Conservation (phyloP, 371 early-diverging fungal genomes). For the Vavraia culicis region DNA sequence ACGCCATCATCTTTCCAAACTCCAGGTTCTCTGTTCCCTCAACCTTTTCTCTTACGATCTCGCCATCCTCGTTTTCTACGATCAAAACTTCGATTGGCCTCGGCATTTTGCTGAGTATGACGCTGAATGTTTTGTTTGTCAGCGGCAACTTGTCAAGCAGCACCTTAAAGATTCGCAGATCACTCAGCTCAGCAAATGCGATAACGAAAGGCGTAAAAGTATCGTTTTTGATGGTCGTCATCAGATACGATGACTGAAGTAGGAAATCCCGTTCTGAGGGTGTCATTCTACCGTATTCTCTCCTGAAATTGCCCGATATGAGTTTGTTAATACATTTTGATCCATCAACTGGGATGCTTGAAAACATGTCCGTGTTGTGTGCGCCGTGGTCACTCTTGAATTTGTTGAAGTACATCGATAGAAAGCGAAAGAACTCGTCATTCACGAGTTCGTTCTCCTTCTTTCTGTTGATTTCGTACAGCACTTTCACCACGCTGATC, state of each 20-base stretch:
- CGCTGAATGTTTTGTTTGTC: constrained; percentile 16
- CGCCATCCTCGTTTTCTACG: constrained; percentile 96
- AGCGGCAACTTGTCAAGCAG: constrained; percentile 24
- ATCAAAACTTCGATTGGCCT: constrained; percentile 56
- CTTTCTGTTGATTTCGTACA: constrained; percentile 59
- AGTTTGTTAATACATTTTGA: constrained; percentile 2
- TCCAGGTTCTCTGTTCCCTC: constrained; percentile 91
- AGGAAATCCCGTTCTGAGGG: constrained; percentile 14
- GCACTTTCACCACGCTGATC: neutral
- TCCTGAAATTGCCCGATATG: neutral
- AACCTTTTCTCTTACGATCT: constrained; percentile 84
- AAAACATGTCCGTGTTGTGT: neutral
- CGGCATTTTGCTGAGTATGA: constrained; percentile 40
- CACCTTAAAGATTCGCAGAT: constrained; percentile 25
- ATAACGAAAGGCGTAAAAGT: constrained; percentile 19
- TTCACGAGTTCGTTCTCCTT: constrained; percentile 54
- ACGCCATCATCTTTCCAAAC: constrained; percentile 87
- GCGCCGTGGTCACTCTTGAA: constrained; percentile 24
- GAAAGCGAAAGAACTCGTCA: constrained; percentile 51
- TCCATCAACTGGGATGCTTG: constrained; percentile 1
- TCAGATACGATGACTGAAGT: constrained; percentile 16
- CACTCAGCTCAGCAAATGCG: constrained; percentile 1
- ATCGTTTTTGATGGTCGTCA: constrained; percentile 13
- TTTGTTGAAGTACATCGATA: constrained; percentile 31
- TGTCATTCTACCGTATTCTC: constrained; percentile 9